Evolutionary conservation across 1,284 basidiomycete genomes (phyloP).

Genomic region (Microstroma glucosiphilum): DNA sequence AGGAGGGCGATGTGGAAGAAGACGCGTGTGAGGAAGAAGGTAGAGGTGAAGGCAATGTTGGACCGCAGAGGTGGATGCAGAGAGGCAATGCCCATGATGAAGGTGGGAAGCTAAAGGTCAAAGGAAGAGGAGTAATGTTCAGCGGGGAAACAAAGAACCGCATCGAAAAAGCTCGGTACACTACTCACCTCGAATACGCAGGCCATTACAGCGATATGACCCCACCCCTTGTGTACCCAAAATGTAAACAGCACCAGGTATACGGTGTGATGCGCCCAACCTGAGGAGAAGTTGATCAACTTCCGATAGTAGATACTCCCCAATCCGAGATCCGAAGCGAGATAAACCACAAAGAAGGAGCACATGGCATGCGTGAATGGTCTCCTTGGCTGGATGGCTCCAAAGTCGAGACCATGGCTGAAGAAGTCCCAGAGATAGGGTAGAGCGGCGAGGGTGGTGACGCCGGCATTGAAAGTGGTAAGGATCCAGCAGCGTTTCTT

Average conservation of each 20-base stretch:
- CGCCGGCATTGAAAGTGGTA: constrained; percentile 41
- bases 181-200: constrained; percentile 37
- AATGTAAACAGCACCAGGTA: constrained; percentile 39
- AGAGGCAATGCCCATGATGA: constrained; percentile 45
- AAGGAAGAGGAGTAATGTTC: background rate
- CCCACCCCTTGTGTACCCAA: constrained; percentile 42
- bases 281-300: constrained; percentile 43
- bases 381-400: constrained; percentile 25
- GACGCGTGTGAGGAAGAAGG: constrained; percentile 45
- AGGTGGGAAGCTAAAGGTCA: constrained; percentile 31
- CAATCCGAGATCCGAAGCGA: constrained; percentile 38
- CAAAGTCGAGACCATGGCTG: constrained; percentile 33
- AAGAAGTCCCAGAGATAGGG: constrained; percentile 42
- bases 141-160: background rate
- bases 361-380: constrained; percentile 33
- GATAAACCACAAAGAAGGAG: constrained; percentile 46
- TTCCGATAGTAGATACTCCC: constrained; percentile 46
- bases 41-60: constrained; percentile 45
- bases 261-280: constrained; percentile 47
- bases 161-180: background rate
- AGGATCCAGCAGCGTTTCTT: constrained; percentile 49
- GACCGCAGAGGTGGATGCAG: constrained; percentile 41
- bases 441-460: constrained; percentile 36
- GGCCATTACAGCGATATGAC: constrained; percentile 32
- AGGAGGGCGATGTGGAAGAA: constrained; percentile 43